Percentiles rank a stretch among this genome's conserved stretches.
Evolutionary conservation across 331 rosid genomes (phyloP).

Genomic region (Rhamnella rubrinervis): DNA sequence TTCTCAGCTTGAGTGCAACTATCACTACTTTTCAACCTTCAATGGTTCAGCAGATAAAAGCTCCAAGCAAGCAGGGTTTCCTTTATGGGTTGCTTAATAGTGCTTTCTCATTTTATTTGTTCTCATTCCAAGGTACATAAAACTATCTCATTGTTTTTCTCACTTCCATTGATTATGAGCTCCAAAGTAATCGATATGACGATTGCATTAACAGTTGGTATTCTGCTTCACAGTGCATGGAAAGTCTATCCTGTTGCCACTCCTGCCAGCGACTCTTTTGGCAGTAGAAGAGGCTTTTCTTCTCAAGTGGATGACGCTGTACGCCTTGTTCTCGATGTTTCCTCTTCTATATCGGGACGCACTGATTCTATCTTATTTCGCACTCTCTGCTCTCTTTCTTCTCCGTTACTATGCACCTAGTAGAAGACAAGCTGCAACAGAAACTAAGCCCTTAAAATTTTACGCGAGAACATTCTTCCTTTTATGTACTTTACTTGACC

Average conservation of each 20-base stretch:
- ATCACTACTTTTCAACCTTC: conserved; percentile 78
- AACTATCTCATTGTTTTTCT: conserved; percentile 4
- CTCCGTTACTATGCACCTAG: conserved; percentile 41
- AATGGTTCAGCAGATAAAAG: conserved; percentile 78
- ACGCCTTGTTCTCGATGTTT: conserved; percentile 78
- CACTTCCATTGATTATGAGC: background rate
- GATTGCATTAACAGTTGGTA: conserved; percentile 8
- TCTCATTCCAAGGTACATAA: conserved; percentile 85
- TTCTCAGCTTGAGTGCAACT: conserved; percentile 71
- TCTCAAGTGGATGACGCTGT: conserved; percentile 51
- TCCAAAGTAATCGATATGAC: background rate
- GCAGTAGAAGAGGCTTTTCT: conserved; percentile 78
- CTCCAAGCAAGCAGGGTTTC: conserved; percentile 74
- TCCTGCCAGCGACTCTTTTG: conserved; percentile 80
- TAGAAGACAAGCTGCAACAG: conserved; percentile 27
- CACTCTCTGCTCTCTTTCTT: conserved; percentile 53
- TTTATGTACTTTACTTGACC: conserved; percentile 53
- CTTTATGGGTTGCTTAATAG: conserved; percentile 77
- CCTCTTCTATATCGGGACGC: conserved; percentile 76
- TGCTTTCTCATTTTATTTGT: conserved; percentile 80
- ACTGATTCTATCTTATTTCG: conserved; percentile 61
- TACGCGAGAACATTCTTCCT: conserved; percentile 24
- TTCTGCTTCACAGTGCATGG: conserved; percentile 71
- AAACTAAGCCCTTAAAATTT: conserved; percentile 21
- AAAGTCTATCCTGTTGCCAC: conserved; percentile 87